phyloP scores from a whole-genome alignment of 2,329 filamentous ascomycete species.

The Dothideomycetes sp. region DNA sequence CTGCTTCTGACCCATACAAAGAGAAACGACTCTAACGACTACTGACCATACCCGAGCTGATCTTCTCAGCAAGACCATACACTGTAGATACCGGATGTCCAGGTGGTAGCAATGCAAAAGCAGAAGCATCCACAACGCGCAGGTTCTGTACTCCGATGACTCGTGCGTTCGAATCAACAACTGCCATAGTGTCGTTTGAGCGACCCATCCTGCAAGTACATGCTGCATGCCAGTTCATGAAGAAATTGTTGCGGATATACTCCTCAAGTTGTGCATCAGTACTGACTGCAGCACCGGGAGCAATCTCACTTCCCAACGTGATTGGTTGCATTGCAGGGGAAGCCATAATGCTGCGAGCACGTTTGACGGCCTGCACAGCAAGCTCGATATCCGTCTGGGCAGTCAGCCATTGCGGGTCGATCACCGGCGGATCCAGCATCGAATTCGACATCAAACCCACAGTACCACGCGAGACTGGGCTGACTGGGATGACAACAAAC shows the following conservation, averaged over 20 bases:
- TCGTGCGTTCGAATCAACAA: slow-evolving; percentile 25
- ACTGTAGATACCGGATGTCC: slow-evolving; percentile 22
- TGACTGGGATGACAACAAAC: slow-evolving; percentile 19
- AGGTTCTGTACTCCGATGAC: slow-evolving; percentile 27
- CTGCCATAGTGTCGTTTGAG: slow-evolving; percentile 20
- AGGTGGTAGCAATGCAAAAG: slow-evolving; percentile 23
- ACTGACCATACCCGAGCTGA: too few relatives aligned
- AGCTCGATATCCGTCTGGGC: not conserved
- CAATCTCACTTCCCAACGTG: not conserved
- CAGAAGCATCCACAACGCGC: slow-evolving; percentile 26
- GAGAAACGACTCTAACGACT: too few relatives aligned
- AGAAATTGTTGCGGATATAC: not conserved
- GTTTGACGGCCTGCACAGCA: not conserved
- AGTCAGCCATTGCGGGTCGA: not conserved
- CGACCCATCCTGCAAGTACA: slow-evolving; percentile 13
- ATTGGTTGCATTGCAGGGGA: not conserved
- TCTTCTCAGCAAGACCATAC: slow-evolving; percentile 11
- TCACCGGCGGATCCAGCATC: not conserved
- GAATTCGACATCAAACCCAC: slow-evolving; percentile 11
- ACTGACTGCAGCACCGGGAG: not conserved
- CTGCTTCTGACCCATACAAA: too few relatives aligned
- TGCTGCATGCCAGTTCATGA: not conserved
- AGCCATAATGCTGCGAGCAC: not conserved
- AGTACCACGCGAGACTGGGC: slow-evolving; percentile 23
- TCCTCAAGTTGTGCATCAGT: not conserved